Conservation (phyloP, 345 rosid species). For the Melastoma malabathricum region DNA sequence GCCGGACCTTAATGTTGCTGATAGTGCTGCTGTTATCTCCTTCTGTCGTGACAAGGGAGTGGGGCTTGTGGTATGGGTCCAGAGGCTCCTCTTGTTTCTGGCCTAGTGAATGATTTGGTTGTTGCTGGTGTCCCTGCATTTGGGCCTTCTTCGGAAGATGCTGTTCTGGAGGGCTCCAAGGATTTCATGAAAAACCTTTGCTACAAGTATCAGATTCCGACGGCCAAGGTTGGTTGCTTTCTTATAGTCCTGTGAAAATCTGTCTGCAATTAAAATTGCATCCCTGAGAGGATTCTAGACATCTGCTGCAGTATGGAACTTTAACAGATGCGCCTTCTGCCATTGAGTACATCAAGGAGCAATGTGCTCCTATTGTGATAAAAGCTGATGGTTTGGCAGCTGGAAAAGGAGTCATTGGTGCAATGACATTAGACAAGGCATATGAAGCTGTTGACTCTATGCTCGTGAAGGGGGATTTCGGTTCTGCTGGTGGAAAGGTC, state of each 20-base stretch:
- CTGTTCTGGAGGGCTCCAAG: conserved; percentile 95
- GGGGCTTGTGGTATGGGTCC: conserved; percentile 83
- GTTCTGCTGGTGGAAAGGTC: conserved; percentile 70
- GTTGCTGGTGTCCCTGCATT: conserved; percentile 64
- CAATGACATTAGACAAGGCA: conserved; percentile 69
- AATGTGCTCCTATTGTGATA: conserved; percentile 72
- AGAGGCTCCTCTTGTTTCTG: conserved; percentile 87
- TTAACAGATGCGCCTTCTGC: conserved; percentile 60
- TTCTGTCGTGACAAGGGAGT: conserved; percentile 53
- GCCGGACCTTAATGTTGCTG: conserved; percentile 48
- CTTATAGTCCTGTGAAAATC: neutral
- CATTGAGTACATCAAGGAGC: conserved; percentile 52
- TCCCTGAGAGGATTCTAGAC: neutral
- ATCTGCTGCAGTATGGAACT: conserved; percentile 47
- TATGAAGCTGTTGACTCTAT: conserved; percentile 79
- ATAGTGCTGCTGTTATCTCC: conserved; percentile 51
- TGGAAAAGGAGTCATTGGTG: conserved; percentile 88
- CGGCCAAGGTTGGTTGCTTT: conserved; percentile 60
- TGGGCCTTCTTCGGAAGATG: conserved; percentile 93
- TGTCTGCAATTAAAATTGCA: neutral
- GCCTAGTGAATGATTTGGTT: conserved; percentile 62
- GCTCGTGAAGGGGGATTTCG: conserved; percentile 68
- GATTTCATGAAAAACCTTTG: conserved; percentile 86
- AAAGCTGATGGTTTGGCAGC: conserved; percentile 98
- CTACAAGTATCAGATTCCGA: conserved; percentile 77